Base-by-base conservation (phyloP, 106 monocot species). In the Allium sativum region DNA sequence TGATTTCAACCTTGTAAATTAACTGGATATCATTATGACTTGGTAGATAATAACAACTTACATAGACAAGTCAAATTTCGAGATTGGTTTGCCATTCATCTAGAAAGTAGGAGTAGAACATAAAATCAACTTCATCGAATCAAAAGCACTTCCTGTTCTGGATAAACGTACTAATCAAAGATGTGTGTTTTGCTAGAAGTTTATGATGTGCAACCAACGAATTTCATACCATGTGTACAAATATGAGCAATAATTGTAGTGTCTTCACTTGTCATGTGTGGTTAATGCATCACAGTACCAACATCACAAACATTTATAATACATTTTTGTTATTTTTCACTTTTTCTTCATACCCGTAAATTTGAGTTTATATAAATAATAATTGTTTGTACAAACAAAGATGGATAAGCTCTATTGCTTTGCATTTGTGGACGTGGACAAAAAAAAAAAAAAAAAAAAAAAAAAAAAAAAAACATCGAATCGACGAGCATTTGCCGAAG, bases 381-480 rank as follows among this genome's bases (percentile, higher is more conserved):
- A 31, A 3, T 31, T 31, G 31, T 31, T 31, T 31, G 31, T 47
- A 48, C 40, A 64, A 69, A 13, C 45, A 12, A 62, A 56, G n/a
- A 67, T 74, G 16, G 74, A 62, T 4, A 74, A 74, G 6, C 44
- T 65, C 3, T 86, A 63, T 40, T 81, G 81, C 42, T 86, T 86
- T 21, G 81, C 77, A 15, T 76, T 86, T 11, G 72, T 86, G 7
- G 86, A 86, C 53, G 84, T 80, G 0, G 80, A 85, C 63, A 86
- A 86, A n/a, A n/a, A n/a, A n/a, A n/a, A n/a, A n/a, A n/a, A n/a
- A n/a, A n/a, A n/a, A n/a, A n/a, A n/a, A n/a, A n/a, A n/a, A n/a
- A n/a, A n/a, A n/a, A n/a, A 55, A 13, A 4, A 0, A 76, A 55
- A 54, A 82, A 78, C 22, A 46, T 31, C 0, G 47, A 78, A 12